A percentile compares a stretch with the other conserved stretches of the same genome.
These are phyloP conservation scores for Phytophthora pluvialis DNA, from an alignment of 352 stramenopile genomes.

Conservation along the genomic window DNA sequence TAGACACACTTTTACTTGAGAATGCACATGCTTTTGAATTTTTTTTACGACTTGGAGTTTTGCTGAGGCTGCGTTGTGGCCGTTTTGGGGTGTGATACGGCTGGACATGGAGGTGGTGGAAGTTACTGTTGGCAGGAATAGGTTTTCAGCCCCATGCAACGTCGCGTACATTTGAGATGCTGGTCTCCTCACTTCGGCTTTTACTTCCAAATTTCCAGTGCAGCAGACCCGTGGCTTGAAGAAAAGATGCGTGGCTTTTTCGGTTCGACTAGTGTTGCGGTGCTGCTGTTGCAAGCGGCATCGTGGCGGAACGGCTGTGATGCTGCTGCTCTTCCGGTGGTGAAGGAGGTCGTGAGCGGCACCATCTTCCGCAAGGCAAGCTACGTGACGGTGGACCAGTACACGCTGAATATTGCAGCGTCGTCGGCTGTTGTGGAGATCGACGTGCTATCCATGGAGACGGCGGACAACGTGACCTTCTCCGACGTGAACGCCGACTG, in stretches of 20 bases:
- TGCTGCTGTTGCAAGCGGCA: slow-evolving; percentile 25
- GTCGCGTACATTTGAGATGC: not conserved
- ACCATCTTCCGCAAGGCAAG: slow-evolving; percentile 60
- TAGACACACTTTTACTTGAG: slow-evolving; percentile 16
- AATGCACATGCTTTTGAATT: slow-evolving; percentile 24
- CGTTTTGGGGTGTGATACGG: slow-evolving; percentile 16
- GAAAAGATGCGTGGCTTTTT: slow-evolving; percentile 23
- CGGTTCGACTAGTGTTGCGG: slow-evolving; percentile 10
- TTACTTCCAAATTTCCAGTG: not conserved
- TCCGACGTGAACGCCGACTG: slow-evolving; percentile 72
- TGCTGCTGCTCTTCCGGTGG: slow-evolving; percentile 34
- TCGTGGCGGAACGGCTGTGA: slow-evolving; percentile 10
- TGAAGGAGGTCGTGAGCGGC: slow-evolving; percentile 56
- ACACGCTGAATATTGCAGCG: slow-evolving; percentile 52
- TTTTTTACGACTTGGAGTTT: slow-evolving; percentile 4
- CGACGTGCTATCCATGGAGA: slow-evolving; percentile 74
- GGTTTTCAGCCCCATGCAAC: slow-evolving; percentile 2
- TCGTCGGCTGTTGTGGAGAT: slow-evolving; percentile 61
- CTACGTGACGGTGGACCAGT: slow-evolving; percentile 68
- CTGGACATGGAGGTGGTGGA: not conserved
- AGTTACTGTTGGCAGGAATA: slow-evolving; percentile 7
- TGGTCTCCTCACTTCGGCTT: slow-evolving; percentile 4
- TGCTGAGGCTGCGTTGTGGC: slow-evolving; percentile 1
- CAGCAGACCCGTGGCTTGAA: too few relatives aligned
- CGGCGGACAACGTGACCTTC: slow-evolving; percentile 40